Evolutionary conservation across 257 asterid genomes (phyloP).

Genomic region (Perilla frutescens): DNA sequence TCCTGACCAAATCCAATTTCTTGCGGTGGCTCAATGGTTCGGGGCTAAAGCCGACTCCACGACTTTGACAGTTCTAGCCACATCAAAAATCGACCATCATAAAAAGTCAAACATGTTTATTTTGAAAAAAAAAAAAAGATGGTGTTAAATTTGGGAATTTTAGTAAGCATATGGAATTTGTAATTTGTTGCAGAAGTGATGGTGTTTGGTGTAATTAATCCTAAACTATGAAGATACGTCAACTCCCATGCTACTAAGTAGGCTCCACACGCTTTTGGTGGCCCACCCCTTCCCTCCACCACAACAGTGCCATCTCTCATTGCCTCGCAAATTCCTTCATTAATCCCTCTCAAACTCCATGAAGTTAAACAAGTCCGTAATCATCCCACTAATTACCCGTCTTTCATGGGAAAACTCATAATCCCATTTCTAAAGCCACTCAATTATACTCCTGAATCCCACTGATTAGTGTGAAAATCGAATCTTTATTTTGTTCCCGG

Average conservation of each 20-base stretch:
- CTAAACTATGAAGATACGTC: not conserved
- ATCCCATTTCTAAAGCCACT: not conserved
- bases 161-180: too few relatives aligned
- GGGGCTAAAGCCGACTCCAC: too few relatives aligned
- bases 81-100: too few relatives aligned
- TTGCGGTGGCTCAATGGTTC: too few relatives aligned
- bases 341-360: not conserved
- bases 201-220: too few relatives aligned
- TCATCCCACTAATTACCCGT: not conserved
- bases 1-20: too few relatives aligned
- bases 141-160: too few relatives aligned
- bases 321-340: not conserved
- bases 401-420: not conserved
- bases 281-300: not conserved
- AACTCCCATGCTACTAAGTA: slow-evolving; percentile 9
- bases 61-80: too few relatives aligned
- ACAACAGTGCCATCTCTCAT: not conserved
- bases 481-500: not conserved
- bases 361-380: not conserved
- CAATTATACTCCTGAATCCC: not conserved
- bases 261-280: not conserved
- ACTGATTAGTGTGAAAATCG: not conserved
- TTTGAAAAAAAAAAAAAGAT: too few relatives aligned
- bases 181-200: too few relatives aligned
- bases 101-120: too few relatives aligned